Percentiles rank a stretch among this genome's conserved stretches.
Evolutionary conservation across 106 monocot species (phyloP).

Genomic region (Alisma plantagoaquatica): DNA sequence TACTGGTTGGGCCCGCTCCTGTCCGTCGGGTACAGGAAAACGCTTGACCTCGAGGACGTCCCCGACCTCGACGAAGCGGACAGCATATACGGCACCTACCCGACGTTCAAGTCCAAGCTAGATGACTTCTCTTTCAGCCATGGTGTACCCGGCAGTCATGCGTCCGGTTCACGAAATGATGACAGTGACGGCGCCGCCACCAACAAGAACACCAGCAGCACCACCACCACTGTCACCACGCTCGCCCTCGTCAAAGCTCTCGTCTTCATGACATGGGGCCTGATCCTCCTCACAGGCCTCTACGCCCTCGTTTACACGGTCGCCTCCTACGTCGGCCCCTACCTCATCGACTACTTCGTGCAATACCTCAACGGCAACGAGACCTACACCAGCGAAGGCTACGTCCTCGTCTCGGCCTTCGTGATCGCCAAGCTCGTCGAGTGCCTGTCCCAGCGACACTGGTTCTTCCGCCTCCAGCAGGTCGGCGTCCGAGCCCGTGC

Average conservation of each 20-base stretch:
- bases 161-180: neutral
- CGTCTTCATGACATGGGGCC: conserved; percentile 33
- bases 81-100: conserved; percentile 43
- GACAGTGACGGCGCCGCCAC: too few species aligned
- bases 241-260: conserved; percentile 49
- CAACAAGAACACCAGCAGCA: too few species aligned
- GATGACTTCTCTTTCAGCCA: conserved; percentile 27
- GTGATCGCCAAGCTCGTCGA: conserved; percentile 62
- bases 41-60: conserved; percentile 56
- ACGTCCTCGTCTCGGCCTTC: conserved; percentile 52
- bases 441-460: conserved; percentile 65
- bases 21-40: conserved; percentile 47
- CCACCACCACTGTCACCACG: too few species aligned
- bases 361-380: conserved; percentile 56
- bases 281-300: conserved; percentile 37
- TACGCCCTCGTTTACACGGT: conserved; percentile 35
- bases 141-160: too few species aligned
- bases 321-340: conserved; percentile 77
- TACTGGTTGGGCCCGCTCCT: conserved; percentile 75
- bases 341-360: conserved; percentile 69
- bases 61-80: conserved; percentile 44
- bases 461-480: conserved; percentile 67
- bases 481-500: conserved; percentile 40
- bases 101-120: conserved; percentile 45
- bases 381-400: conserved; percentile 40